Evolutionary conservation across 2,329 filamentous ascomycete genomes (phyloP), one percentile per base, ranked within the genome.

Genomic region (Sporothrix pallida): DNA sequence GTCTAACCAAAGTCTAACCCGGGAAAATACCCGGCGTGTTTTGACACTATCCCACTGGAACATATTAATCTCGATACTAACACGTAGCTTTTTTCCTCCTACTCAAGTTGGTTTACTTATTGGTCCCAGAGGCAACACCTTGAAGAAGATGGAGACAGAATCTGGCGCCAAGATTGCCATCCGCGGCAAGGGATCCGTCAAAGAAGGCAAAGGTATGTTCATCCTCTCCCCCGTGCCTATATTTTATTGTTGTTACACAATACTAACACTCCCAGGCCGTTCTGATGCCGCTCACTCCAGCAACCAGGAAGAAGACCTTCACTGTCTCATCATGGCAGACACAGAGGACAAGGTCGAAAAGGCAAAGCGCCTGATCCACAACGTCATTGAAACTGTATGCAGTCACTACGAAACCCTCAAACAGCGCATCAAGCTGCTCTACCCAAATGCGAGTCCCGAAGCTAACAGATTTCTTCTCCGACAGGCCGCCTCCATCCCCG

Each of bases 291-390:
- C 96, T 86, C 96, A 99, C 84, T 94, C 95, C 83, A 98, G 96
- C 89, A 99, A 99, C 87, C 96, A 99, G 88, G 96, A 99, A 87
- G 96, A 99, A 85, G 96, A 99, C 83, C 88, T 99, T 74, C 96
- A 99, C 85, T 99, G 96, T 84, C 87, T 99, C 82, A 98, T 99
- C 85, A 99, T 99, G 96, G 96, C 96, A 80, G 96, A 99, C 81
- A 98, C 95, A 52, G 97, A 99, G 86, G 96, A 99, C 76, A 99
- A 99, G 86, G 95, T 99, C 82, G 97, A 97, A 87, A 99, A 98
- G 85, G 96, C 96, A 77, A 99, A 98, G 87, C 94, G 97, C 84
- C 85, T 98, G 75, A 97, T 99, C 76, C 95, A 99, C 84, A 98
- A 98, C 78, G 93, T 99, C 80, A 98, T 99, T 81, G 96, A 99